phyloP scores from a whole-genome alignment of 2,329 filamentous ascomycete genomes.

The Ophiostoma triangulosporum region DNA sequence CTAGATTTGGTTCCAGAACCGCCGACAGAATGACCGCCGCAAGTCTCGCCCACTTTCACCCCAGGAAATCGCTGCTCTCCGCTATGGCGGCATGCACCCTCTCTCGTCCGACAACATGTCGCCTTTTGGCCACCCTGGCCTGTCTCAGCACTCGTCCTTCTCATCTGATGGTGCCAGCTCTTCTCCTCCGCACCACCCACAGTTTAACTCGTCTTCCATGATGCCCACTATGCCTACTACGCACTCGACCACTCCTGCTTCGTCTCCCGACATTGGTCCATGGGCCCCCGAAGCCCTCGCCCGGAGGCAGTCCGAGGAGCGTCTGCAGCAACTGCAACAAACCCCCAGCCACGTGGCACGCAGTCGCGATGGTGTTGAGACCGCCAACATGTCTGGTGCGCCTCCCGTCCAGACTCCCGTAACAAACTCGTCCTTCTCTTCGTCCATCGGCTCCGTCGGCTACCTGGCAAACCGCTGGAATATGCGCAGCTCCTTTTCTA shows the following conservation, averaged over 20 bases:
- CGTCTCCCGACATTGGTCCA: conserved; percentile 15
- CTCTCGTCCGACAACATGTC: conserved; percentile 32
- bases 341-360: not conserved
- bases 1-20: conserved; percentile 97
- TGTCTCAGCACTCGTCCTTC: conserved; percentile 9
- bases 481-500: conserved; percentile 35
- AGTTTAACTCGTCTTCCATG: conserved; percentile 7
- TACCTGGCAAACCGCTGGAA: conserved; percentile 47
- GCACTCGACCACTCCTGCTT: conserved; percentile 13
- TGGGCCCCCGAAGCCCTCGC: conserved; percentile 14
- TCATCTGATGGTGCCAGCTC: conserved; percentile 11
- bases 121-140: conserved; percentile 13
- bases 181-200: conserved; percentile 11
- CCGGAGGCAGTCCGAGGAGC: conserved; percentile 7
- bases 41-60: conserved; percentile 73
- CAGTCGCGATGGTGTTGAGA: not conserved
- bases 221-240: not conserved
- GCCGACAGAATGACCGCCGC: conserved; percentile 80
- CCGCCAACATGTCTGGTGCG: not conserved
- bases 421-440: conserved; percentile 11
- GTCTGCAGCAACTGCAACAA: conserved; percentile 4
- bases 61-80: conserved; percentile 55
- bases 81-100: conserved; percentile 40
- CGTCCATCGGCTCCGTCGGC: conserved; percentile 22
- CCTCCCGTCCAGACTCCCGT: not conserved